phyloP scores from a whole-genome alignment of 352 stramenopile genomes.

The Lagenidium giganteum region DNA sequence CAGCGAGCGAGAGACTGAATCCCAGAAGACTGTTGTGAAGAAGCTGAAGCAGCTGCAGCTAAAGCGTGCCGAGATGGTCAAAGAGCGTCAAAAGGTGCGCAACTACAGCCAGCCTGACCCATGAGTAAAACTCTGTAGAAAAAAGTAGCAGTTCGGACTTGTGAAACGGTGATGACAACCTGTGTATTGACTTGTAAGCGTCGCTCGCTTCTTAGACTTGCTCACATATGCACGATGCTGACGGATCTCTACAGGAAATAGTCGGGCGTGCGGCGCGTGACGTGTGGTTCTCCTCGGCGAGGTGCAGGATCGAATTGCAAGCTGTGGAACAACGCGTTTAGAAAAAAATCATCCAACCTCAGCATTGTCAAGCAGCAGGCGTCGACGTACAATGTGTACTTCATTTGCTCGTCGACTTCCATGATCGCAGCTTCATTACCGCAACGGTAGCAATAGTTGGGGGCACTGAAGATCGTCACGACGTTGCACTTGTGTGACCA shows the following conservation, averaged over 20 bases:
- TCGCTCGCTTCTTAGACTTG: too few species aligned
- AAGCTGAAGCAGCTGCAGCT: slow-evolving; percentile 71
- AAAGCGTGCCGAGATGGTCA: slow-evolving; percentile 70
- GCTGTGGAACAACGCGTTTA: slow-evolving; percentile 24
- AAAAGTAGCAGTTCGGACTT: too few species aligned
- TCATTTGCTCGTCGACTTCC: slow-evolving; percentile 94
- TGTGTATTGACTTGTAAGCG: too few species aligned
- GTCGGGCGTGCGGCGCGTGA: slow-evolving; percentile 91
- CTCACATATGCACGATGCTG: slow-evolving; percentile 17
- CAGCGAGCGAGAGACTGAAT: slow-evolving; percentile 55
- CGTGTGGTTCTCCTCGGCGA: slow-evolving; percentile 89
- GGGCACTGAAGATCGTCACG: slow-evolving; percentile 98
- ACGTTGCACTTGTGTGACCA: slow-evolving; percentile 96
- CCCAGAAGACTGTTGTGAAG: slow-evolving; percentile 52
- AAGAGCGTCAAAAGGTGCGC: slow-evolving; percentile 70
- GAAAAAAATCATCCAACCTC: neutral
- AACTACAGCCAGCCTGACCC: slow-evolving; percentile 73
- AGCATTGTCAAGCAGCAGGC: neutral
- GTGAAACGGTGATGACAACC: neutral
- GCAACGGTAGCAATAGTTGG: slow-evolving; percentile 99
- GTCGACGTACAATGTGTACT: slow-evolving; percentile 91
- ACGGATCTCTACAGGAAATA: slow-evolving; percentile 90
- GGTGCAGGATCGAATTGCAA: slow-evolving; percentile 95
- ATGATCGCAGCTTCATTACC: slow-evolving; percentile 98
- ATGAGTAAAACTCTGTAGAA: neutral